Conservation (phyloP, 169 alveolate genomes). For the Eimeria maxima region DNA sequence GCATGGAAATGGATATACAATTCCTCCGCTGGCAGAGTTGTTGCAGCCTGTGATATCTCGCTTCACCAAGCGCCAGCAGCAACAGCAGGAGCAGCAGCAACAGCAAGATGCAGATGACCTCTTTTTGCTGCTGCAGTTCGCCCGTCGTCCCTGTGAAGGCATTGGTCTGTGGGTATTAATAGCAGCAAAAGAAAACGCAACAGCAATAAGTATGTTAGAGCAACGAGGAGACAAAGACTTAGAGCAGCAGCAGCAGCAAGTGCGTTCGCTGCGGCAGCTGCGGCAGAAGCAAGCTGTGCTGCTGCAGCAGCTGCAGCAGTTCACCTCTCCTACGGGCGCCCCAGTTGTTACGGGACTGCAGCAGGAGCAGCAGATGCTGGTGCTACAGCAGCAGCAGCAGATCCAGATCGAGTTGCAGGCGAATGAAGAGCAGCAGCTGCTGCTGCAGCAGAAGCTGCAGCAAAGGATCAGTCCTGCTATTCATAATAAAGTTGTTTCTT, state of each 20-base stretch:
- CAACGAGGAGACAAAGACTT: slow-evolving; percentile 18
- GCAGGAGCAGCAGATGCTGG: slow-evolving; percentile 51
- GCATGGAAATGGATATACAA: not conserved
- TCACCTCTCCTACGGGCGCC: not conserved
- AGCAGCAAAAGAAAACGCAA: slow-evolving; percentile 12
- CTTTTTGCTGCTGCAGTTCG: slow-evolving; percentile 71
- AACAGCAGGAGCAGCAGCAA: slow-evolving; percentile 54
- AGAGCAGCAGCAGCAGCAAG: slow-evolving; percentile 21
- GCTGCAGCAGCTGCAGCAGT: slow-evolving; percentile 70
- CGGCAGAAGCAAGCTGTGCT: slow-evolving; percentile 61
- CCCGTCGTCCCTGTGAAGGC: not conserved
- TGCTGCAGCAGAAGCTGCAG: slow-evolving; percentile 62
- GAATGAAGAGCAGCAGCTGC: slow-evolving; percentile 59
- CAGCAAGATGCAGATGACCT: slow-evolving; percentile 42
- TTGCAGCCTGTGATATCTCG: slow-evolving; percentile 30
- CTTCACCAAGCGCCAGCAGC: slow-evolving; percentile 37
- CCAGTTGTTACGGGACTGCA: not conserved
- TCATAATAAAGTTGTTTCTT: slow-evolving; percentile 13
- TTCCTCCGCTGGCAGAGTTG: slow-evolving; percentile 28
- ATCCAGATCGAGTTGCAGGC: slow-evolving; percentile 29
- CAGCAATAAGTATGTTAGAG: slow-evolving; percentile 1
- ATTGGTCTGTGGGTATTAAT: slow-evolving; percentile 13
- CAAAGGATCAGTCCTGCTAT: not conserved
- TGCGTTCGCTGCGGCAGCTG: slow-evolving; percentile 57
- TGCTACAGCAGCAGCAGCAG: slow-evolving; percentile 11